Base-by-base conservation (phyloP, 805 yeast species). In the Myxozyma mucilagina region DNA sequence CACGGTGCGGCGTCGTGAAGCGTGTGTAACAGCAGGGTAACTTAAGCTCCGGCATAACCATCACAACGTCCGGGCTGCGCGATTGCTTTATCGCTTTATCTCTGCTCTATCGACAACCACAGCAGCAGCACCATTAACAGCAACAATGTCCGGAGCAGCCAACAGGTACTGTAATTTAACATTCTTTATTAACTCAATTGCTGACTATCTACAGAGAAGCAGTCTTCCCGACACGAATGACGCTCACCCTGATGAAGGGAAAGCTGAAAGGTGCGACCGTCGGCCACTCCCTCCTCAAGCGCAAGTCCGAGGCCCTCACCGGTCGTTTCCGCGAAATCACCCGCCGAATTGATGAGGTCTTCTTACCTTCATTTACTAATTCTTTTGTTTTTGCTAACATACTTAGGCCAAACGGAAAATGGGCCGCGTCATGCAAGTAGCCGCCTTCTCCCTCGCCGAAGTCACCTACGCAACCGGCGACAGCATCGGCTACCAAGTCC, bases 391-490 rank as follows among this genome's bases (percentile, higher is more conserved):
- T n/a, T n/a, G 11, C 34, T 32, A 35, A 9, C n/a, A 14, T 13
- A 3, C 6, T 11, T 4, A 74, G 73, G 87, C 98, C 47, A 93
- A 93, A 78, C 84, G 93, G 69, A 94, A 93, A 79, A 93, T 94
- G 98, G 99, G 98, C 53, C 82, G 93, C 67, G 97, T 93, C 47
- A 93, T 93, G 98, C 98, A 94, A 74, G 89, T 96, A 0, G 99
- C 99, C 1, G 96, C 98, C 0, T 93, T 93, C 74, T 92, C 98
- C 7, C 81, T 93, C 69, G 98, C 98, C 2, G 99, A 93, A 75
- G 98, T 93, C 50, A 87, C 94, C 49, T 94, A 94, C 72, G 99
- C 99, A 31, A 93, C 97, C 1, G 98, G 98, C 61, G 97, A 91
- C 71, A 90, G 90, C 76, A 90, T 93, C 68, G 90, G 91, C 29